Evolutionary conservation across 2,329 filamentous ascomycete species (phyloP).

Genomic region (Colletotrichum noveboracense): DNA sequence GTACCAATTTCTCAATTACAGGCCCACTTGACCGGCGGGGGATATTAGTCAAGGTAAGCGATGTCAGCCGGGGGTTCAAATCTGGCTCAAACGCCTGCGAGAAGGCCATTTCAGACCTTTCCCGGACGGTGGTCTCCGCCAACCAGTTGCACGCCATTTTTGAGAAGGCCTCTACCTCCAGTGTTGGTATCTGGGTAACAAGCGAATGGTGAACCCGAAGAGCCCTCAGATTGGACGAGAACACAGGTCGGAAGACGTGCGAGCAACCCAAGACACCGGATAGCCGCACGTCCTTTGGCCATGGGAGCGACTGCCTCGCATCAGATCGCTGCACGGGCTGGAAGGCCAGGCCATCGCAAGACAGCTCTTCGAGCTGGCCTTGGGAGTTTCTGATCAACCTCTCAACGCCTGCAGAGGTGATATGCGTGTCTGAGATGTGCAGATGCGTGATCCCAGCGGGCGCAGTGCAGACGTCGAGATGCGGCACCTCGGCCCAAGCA

Average conservation of each 20-base stretch:
- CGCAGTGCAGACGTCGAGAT: conserved; percentile 28
- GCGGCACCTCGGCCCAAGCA: conserved; percentile 7
- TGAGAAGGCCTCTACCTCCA: conserved; percentile 43
- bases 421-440: conserved; percentile 53
- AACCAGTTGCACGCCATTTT: conserved; percentile 40
- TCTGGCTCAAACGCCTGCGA: conserved; percentile 56
- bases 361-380: conserved; percentile 57
- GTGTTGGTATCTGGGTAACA: conserved; percentile 58
- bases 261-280: conserved; percentile 49
- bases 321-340: background rate
- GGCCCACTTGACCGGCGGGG: conserved; percentile 59
- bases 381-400: conserved; percentile 45
- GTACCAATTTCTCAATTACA: conserved; percentile 50
- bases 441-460: conserved; percentile 57
- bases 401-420: conserved; percentile 50
- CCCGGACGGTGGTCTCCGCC: conserved; percentile 50
- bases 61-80: conserved; percentile 59
- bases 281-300: conserved; percentile 37
- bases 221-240: conserved; percentile 57
- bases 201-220: conserved; percentile 65
- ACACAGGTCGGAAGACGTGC: conserved; percentile 56
- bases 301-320: conserved; percentile 22
- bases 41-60: conserved; percentile 58
- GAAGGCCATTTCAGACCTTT: conserved; percentile 50
- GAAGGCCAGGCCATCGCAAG: conserved; percentile 49